phyloP scores from a whole-genome alignment of 2,329 filamentous ascomycete genomes.

The Fusarium sp. region DNA sequence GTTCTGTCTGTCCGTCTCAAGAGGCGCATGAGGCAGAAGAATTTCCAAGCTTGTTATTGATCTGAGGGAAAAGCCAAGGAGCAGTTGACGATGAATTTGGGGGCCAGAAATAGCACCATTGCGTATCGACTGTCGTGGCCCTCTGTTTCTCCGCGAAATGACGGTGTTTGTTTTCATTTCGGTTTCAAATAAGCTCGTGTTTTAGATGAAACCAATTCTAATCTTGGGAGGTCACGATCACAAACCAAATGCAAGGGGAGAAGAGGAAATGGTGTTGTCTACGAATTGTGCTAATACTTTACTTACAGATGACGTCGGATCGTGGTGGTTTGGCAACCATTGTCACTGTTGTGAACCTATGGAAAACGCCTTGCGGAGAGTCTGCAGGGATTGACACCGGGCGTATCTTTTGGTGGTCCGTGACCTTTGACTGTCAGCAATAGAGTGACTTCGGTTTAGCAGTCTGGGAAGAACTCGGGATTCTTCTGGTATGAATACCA shows the following conservation, averaged over 20 bases:
- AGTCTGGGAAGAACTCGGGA: background rate
- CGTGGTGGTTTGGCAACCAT: conserved; percentile 26
- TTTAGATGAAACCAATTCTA: background rate
- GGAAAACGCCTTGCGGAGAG: conserved; percentile 45
- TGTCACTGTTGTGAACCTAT: conserved; percentile 45
- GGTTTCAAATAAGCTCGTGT: conserved; percentile 5
- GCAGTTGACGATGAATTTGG: conserved; percentile 11
- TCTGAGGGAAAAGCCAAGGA: conserved; percentile 6
- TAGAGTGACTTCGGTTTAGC: conserved; percentile 1
- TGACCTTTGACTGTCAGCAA: conserved; percentile 28
- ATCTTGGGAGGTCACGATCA: conserved; percentile 7
- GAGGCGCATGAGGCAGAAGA: conserved; percentile 28
- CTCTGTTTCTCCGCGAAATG: conserved; percentile 10
- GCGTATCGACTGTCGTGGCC: conserved; percentile 39
- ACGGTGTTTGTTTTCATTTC: conserved; percentile 1
- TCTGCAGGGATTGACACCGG: conserved; percentile 39
- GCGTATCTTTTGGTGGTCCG: conserved; percentile 22
- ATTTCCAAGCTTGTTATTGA: conserved; percentile 32
- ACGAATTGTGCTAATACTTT: background rate
- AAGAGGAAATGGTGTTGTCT: conserved; percentile 24
- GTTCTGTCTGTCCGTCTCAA: background rate
- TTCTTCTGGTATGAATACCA: background rate
- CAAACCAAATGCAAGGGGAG: conserved; percentile 17
- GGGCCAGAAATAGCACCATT: conserved; percentile 23
- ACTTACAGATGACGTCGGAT: conserved; percentile 30